Evolutionary conservation across 2,329 filamentous ascomycete genomes (phyloP).

Genomic region (Daldinia sp.): DNA sequence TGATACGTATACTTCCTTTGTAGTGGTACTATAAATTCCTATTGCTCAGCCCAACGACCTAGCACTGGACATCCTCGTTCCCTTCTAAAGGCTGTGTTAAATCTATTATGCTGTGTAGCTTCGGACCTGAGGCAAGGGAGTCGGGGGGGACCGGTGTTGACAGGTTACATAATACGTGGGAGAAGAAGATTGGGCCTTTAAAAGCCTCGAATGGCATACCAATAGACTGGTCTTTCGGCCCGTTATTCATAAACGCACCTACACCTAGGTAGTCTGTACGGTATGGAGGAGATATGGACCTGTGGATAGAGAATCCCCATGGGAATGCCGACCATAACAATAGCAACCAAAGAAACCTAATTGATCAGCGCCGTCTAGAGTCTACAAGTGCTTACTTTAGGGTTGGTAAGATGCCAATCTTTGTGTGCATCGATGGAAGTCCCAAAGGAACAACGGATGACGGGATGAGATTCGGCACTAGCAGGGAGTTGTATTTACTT

Average conservation of each 20-base stretch:
- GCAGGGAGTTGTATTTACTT: conserved; percentile 17
- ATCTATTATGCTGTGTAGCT: too few species aligned
- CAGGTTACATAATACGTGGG: not conserved
- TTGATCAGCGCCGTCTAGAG: not conserved
- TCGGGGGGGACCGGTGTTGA: not conserved
- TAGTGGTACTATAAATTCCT: not conserved
- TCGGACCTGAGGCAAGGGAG: not conserved
- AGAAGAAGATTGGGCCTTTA: not conserved
- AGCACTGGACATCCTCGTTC: not conserved
- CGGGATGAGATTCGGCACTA: conserved; percentile 13
- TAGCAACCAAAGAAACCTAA: not conserved
- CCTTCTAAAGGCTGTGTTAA: not conserved
- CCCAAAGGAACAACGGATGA: conserved; percentile 13
- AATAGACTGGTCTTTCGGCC: not conserved
- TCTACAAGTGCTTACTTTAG: not conserved
- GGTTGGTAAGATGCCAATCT: not conserved
- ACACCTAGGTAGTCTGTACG: not conserved
- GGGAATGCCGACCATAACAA: not conserved
- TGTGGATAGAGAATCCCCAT: conserved; percentile 3
- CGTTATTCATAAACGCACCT: not conserved
- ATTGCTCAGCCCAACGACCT: too few species aligned
- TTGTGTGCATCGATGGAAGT: not conserved
- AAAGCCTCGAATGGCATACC: not conserved
- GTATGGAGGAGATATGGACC: not conserved
- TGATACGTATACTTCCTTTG: not conserved